phyloP scores from a whole-genome alignment of 2,329 filamentous ascomycete species.

The Cercospora sp. region DNA sequence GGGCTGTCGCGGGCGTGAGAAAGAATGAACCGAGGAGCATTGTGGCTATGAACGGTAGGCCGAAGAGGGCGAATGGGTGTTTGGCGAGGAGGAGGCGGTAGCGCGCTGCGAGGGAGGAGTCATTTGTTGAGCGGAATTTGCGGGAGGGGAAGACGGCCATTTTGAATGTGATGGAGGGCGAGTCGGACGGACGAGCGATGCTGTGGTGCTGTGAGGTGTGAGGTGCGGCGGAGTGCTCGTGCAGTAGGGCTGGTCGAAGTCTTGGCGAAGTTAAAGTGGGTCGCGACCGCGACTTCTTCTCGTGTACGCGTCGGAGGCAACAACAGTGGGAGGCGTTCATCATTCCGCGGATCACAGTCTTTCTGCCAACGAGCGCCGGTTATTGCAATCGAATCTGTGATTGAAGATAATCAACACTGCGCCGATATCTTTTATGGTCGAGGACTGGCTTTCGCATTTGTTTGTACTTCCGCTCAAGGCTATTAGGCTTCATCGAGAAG shows the following conservation, averaged over 20 bases:
- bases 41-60: constrained; percentile 84
- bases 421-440: neutral
- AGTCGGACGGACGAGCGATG: neutral
- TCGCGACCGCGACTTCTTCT: constrained; percentile 8
- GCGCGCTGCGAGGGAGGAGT: constrained; percentile 67
- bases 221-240: neutral
- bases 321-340: constrained; percentile 3
- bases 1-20: constrained; percentile 86
- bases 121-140: constrained; percentile 64
- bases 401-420: neutral
- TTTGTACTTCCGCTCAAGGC: neutral
- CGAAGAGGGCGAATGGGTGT: constrained; percentile 89
- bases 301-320: constrained; percentile 10
- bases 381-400: neutral
- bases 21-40: constrained; percentile 93
- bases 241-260: neutral
- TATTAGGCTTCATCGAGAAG: constrained; percentile 1
- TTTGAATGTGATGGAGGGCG: neutral
- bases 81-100: constrained; percentile 75
- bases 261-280: constrained; percentile 3
- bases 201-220: neutral
- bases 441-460: neutral
- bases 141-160: constrained; percentile 41
- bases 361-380: neutral
- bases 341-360: neutral